A percentile compares a stretch with the other conserved stretches of the same genome.
These are phyloP conservation scores for Tubosaeta sp. DNA, from an alignment of 768 basidiomycete species.

Conservation along the genomic window DNA sequence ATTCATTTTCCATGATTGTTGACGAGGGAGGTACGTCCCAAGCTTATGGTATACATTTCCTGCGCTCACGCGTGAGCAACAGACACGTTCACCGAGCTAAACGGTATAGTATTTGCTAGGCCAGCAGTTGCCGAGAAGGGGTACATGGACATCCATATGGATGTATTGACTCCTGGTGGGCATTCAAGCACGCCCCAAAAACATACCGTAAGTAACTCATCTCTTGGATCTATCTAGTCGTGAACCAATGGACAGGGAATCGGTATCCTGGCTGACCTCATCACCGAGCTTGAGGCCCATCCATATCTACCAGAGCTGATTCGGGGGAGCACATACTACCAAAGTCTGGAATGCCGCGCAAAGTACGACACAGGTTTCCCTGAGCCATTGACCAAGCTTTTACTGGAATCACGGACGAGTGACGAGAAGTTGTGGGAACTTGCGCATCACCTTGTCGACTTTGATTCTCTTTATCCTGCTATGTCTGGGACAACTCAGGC, in stretches of 20 bases:
- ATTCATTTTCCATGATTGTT: constrained; percentile 49
- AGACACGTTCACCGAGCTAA: constrained; percentile 28
- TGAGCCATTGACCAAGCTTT: constrained; percentile 12
- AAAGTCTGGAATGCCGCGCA: constrained; percentile 35
- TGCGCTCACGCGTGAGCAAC: neutral
- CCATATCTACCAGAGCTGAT: constrained; percentile 18
- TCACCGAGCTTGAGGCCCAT: constrained; percentile 45
- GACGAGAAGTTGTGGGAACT: constrained; percentile 18
- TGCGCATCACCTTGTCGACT: constrained; percentile 13
- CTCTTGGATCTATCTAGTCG: neutral
- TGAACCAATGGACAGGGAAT: neutral
- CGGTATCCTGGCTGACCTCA: constrained; percentile 30
- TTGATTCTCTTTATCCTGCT: constrained; percentile 18
- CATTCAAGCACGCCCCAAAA: constrained; percentile 51
- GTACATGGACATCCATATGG: constrained; percentile 38
- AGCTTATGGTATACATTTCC: no score
- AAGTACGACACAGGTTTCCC: constrained; percentile 37
- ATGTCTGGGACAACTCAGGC: constrained; percentile 27
- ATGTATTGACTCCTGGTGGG: constrained; percentile 46
- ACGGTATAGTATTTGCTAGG: constrained; percentile 30
- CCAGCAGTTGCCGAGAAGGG: constrained; percentile 40
- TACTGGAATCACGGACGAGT: constrained; percentile 19
- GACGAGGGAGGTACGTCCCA: constrained; percentile 49
- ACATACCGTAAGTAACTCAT: constrained; percentile 35
- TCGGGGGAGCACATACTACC: neutral